Base-by-base conservation (phyloP, 1,139 yeast species). In the Pneumocystis canis region DNA sequence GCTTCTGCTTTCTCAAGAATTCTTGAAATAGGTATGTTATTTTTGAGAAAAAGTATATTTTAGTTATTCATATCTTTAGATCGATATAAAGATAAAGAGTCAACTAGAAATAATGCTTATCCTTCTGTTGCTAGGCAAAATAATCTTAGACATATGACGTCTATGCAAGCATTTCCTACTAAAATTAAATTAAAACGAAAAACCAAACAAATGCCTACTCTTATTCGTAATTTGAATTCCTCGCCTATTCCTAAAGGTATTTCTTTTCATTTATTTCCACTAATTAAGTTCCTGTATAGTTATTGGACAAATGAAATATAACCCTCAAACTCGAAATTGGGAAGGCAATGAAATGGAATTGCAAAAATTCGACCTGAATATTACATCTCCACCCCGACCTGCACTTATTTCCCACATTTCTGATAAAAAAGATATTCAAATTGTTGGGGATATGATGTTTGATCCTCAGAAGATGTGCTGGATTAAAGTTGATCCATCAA, bases 341-440 rank as follows among this genome's bases (percentile, higher is more conserved):
- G 89, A 84, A 70, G 89, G 89, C 2, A 84, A 84, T 68, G 86
- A 84, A 60, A 76, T 76, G 28, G 87, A 83, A 58, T 73, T 82
- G 62, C 72, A 78, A 62, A 75, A 77, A 65, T 82, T 83, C 69
- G 83, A 81, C 60, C 65, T 71, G 3, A 67, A 69, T 1, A 63
- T 68, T 18, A 61, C 59, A 31, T 63, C 69, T 53, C 71, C 65
- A 57, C 66, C 66, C 47, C 70, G 62, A 65, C 74, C 64, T 65
- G 77, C 77, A 1, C 67, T 76, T 25, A 75, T 75, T 66, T 74
- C 78, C 6, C 73, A 72, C 62, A 70, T 71, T 37, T 68, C 74
- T 30, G 68, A 71, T 59, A 65, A 32, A 30, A 66, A 71, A 71
- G 35, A 35, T 33, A 71, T 75, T 14, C 77, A 77, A 62, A 70